Conservation (phyloP, 768 basidiomycete species). For the Grammothele lineata region DNA sequence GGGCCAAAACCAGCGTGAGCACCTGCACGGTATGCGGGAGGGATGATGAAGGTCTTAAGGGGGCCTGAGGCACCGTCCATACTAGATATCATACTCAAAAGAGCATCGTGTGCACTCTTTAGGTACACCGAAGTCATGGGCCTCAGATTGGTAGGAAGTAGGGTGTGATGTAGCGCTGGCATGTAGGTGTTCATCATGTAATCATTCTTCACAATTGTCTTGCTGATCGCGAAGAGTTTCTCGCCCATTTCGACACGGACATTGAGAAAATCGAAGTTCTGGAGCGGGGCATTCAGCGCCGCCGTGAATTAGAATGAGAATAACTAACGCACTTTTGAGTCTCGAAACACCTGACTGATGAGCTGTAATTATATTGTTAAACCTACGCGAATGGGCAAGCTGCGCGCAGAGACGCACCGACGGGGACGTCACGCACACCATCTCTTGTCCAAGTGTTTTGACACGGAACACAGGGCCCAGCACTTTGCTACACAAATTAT, state of each 20-base stretch:
- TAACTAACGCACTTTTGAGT: constrained; percentile 13
- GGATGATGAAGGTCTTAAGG: constrained; percentile 11
- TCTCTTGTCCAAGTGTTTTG: constrained; percentile 14
- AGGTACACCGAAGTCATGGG: constrained; percentile 11
- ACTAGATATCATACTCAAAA: constrained; percentile 2
- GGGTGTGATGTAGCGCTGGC: constrained; percentile 10
- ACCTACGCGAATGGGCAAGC: background rate
- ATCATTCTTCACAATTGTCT: background rate
- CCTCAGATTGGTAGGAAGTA: constrained; percentile 10
- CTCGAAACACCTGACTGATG: constrained; percentile 17
- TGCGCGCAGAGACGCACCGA: constrained; percentile 4
- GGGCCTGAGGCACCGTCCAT: constrained; percentile 5
- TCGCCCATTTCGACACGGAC: constrained; percentile 14
- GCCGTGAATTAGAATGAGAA: background rate
- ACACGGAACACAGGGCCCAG: constrained; percentile 20
- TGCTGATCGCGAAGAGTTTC: constrained; percentile 13
- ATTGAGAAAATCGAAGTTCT: constrained; percentile 15
- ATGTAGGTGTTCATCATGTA: constrained; percentile 12
- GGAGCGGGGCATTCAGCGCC: background rate
- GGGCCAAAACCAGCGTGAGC: constrained; percentile 19
- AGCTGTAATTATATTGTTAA: background rate
- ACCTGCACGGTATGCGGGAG: constrained; percentile 16
- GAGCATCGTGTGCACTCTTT: constrained; percentile 1
- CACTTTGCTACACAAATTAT: constrained; percentile 15
- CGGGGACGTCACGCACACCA: constrained; percentile 21